phyloP scores from a whole-genome alignment of 306 rosid species.

The Cercis canadensis region DNA sequence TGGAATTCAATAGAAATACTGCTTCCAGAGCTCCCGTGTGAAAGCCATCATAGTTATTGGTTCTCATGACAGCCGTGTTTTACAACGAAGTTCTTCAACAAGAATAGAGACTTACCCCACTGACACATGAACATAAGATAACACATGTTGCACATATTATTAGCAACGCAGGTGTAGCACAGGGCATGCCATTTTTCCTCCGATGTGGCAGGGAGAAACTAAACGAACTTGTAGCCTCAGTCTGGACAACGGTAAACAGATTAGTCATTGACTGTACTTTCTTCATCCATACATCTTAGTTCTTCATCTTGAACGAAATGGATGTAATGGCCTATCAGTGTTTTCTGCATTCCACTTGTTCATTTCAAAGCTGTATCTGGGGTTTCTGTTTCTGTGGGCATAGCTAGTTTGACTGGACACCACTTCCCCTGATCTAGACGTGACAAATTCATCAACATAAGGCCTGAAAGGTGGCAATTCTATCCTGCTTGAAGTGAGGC shows the following conservation, averaged over 20 bases:
- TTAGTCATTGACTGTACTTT: conserved; percentile 19
- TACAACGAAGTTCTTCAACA: background rate
- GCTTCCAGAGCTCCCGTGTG: background rate
- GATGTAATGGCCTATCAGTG: conserved; percentile 37
- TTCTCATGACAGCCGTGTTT: background rate
- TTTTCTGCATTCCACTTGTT: conserved; percentile 35
- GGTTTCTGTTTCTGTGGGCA: conserved; percentile 39
- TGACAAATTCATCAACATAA: conserved; percentile 28
- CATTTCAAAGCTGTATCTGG: conserved; percentile 32
- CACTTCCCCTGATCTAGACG: conserved; percentile 31
- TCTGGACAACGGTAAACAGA: conserved; percentile 12
- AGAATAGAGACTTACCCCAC: background rate
- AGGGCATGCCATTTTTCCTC: background rate
- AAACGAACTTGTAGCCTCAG: background rate
- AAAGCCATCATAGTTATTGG: background rate
- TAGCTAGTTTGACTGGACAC: conserved; percentile 2
- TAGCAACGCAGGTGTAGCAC: background rate
- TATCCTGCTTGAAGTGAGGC: conserved; percentile 32
- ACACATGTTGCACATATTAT: background rate
- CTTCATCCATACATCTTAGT: conserved; percentile 37
- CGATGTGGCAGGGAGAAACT: background rate
- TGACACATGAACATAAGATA: background rate
- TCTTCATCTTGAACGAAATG: conserved; percentile 28
- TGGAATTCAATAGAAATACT: background rate
- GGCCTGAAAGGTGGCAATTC: conserved; percentile 42